These are phyloP conservation scores for Diaporthe nobilis DNA, from an alignment of 2,329 filamentous ascomycete species.

Conservation along the genomic window DNA sequence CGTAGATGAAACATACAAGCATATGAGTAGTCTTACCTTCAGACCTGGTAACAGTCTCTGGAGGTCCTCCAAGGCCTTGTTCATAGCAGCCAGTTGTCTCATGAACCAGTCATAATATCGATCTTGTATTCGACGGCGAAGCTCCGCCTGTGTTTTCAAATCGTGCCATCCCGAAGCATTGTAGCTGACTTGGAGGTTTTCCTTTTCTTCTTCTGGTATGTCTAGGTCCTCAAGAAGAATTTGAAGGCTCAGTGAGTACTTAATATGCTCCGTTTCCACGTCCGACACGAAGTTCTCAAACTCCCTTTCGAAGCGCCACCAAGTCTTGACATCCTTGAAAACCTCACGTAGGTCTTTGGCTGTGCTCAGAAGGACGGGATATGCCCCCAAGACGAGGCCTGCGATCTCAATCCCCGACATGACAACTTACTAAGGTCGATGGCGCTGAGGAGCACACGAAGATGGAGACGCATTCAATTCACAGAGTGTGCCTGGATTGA, in stretches of 20 bases:
- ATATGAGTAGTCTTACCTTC: background rate
- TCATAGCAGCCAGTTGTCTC: background rate
- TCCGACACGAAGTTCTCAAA: background rate
- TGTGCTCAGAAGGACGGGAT: background rate
- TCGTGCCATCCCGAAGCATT: background rate
- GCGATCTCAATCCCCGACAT: conserved; percentile 1
- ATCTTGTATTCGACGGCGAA: background rate
- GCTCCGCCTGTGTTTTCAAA: background rate
- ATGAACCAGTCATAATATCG: background rate
- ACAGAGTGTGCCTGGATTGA: background rate
- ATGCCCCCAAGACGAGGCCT: background rate
- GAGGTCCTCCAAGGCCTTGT: background rate
- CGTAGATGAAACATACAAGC: too few relatives aligned
- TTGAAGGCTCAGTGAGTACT: background rate
- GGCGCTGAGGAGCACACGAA: background rate
- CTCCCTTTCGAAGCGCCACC: conserved; percentile 8
- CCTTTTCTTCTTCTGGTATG: background rate
- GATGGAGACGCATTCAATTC: background rate
- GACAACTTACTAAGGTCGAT: background rate
- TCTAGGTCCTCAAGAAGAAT: background rate
- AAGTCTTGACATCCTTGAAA: background rate
- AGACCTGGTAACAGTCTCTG: background rate
- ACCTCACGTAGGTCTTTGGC: background rate
- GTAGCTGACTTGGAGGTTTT: background rate
- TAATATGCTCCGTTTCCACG: background rate